Conservation (phyloP, 768 basidiomycete species). For the Scleroderma citrinum region DNA sequence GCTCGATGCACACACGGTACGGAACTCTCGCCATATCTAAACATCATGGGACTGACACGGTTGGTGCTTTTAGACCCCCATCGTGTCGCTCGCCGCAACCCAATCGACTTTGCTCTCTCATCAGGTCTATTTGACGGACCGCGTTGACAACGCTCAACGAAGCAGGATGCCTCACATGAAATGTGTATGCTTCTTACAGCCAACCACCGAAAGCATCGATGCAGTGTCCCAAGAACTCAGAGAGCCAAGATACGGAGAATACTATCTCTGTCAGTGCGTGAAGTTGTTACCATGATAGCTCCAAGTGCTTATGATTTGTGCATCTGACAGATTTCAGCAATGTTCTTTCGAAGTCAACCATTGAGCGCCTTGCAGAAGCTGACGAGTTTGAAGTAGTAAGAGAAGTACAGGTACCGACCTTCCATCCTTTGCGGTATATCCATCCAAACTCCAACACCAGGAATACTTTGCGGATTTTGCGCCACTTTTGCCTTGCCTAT, state of each 20-base stretch:
- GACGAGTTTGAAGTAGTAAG: constrained; percentile 96
- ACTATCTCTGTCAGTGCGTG: constrained; percentile 98
- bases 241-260: constrained; percentile 94
- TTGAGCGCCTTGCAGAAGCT: constrained; percentile 88
- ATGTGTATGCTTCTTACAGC: constrained; percentile 90
- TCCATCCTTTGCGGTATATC: background rate
- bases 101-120: constrained; percentile 91
- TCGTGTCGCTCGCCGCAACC: constrained; percentile 90
- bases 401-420: constrained; percentile 80
- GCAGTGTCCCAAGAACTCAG: constrained; percentile 79
- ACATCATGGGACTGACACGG: background rate
- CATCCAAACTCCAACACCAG: constrained; percentile 34
- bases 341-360: constrained; percentile 79
- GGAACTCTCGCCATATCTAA: background rate
- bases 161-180: constrained; percentile 96
- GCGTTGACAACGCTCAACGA: constrained; percentile 89
- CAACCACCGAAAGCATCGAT: constrained; percentile 74
- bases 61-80: constrained; percentile 66
- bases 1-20: constrained; percentile 88
- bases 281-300: constrained; percentile 32
- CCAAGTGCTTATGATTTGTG: constrained; percentile 12
- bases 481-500: constrained; percentile 78
- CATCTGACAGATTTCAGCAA: constrained; percentile 83
- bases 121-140: constrained; percentile 96
- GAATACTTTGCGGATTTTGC: constrained; percentile 98